Conservation (phyloP, 2,329 filamentous ascomycete species). For the Chaetomium sp. region DNA sequence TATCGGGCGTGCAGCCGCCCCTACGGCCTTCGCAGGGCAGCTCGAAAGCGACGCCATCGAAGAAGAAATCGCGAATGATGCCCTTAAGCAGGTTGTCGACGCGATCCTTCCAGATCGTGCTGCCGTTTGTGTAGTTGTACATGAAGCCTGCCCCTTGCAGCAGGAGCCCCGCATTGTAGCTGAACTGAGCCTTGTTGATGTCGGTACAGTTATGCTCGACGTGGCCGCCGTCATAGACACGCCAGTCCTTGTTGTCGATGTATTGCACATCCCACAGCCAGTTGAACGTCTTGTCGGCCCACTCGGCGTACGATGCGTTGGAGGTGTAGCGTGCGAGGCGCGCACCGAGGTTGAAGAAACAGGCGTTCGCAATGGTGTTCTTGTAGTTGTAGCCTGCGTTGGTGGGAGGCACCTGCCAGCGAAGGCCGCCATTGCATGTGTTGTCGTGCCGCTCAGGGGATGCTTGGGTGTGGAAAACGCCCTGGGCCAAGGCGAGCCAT, state of each 20-base stretch:
- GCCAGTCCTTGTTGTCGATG: slow-evolving; percentile 57
- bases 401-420: slow-evolving; percentile 76
- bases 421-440: slow-evolving; percentile 68
- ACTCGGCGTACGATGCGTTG: slow-evolving; percentile 65
- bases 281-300: slow-evolving; percentile 64
- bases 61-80: slow-evolving; percentile 56
- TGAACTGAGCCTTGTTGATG: slow-evolving; percentile 65
- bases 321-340: slow-evolving; percentile 71
- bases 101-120: slow-evolving; percentile 54
- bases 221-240: slow-evolving; percentile 66
- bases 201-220: slow-evolving; percentile 60
- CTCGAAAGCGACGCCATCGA: slow-evolving; percentile 64
- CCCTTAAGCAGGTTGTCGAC: slow-evolving; percentile 58
- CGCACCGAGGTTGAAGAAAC: slow-evolving; percentile 66
- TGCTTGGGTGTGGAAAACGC: slow-evolving; percentile 67
- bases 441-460: slow-evolving; percentile 63
- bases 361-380: slow-evolving; percentile 47
- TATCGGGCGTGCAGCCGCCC: slow-evolving; percentile 66
- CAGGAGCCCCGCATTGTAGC: slow-evolving; percentile 66
- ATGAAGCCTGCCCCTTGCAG: slow-evolving; percentile 67
- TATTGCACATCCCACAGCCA: slow-evolving; percentile 60
- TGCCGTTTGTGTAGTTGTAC: slow-evolving; percentile 65
- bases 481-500: slow-evolving; percentile 69
- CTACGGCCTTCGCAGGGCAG: slow-evolving; percentile 62
- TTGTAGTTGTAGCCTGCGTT: slow-evolving; percentile 80